phyloP scores from a whole-genome alignment of 257 asterid genomes.

The Penstemon davidsonii region DNA sequence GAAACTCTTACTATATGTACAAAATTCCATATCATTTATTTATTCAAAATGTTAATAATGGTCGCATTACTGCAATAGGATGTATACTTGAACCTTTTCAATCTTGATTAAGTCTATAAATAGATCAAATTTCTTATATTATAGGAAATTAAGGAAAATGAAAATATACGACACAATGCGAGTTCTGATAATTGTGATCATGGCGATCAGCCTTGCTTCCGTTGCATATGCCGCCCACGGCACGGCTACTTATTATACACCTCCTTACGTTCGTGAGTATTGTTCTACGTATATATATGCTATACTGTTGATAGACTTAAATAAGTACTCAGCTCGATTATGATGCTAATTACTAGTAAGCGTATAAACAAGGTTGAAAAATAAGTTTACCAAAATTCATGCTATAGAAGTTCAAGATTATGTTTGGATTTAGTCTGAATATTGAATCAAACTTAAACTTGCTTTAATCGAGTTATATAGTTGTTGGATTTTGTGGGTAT shows the following conservation, averaged over 20 bases:
- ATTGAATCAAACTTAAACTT: too few species aligned
- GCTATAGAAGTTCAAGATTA: too few species aligned
- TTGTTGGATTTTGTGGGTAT: too few species aligned
- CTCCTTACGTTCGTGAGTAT: conserved; percentile 60
- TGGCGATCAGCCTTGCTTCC: conserved; percentile 15
- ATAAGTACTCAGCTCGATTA: too few species aligned
- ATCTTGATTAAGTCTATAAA: background rate
- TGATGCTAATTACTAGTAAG: too few species aligned
- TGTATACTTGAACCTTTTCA: background rate
- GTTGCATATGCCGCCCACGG: conserved; percentile 34
- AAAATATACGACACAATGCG: background rate
- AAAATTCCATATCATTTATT: conserved; percentile 16
- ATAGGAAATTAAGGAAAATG: too few species aligned
- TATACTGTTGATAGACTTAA: background rate
- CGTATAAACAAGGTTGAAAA: too few species aligned
- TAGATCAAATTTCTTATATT: background rate
- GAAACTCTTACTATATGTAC: background rate
- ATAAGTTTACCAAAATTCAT: too few species aligned
- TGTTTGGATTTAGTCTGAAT: too few species aligned
- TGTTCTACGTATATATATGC: background rate
- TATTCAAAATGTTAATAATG: background rate
- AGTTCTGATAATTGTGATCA: background rate
- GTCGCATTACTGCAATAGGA: background rate
- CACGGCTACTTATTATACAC: conserved; percentile 54
- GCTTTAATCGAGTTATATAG: too few species aligned